These are phyloP conservation scores for Colletotrichum australisinense DNA, from an alignment of 2,329 filamentous ascomycete species.

Conservation along the genomic window DNA sequence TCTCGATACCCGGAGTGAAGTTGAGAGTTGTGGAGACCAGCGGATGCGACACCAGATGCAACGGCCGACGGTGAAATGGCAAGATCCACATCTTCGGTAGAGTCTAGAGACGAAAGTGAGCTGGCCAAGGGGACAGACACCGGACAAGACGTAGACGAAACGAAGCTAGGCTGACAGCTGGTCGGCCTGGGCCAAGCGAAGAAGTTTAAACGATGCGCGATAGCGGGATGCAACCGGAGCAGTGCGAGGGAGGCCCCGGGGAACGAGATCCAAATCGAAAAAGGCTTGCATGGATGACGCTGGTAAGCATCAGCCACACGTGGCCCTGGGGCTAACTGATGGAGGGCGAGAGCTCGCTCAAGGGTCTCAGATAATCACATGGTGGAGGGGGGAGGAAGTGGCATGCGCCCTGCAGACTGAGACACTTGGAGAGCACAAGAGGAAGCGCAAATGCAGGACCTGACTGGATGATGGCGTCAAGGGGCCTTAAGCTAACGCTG, in stretches of 20 bases:
- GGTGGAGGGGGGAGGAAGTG: not conserved
- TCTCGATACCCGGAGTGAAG: not conserved
- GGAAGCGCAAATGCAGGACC: not conserved
- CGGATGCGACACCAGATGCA: not conserved
- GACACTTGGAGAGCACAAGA: conserved; percentile 1
- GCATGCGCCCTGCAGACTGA: conserved; percentile 24
- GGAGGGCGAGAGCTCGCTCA: not conserved
- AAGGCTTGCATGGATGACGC: not conserved
- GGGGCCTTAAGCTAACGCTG: not conserved
- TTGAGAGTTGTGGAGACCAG: too few species aligned
- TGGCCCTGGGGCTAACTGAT: not conserved
- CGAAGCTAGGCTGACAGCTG: conserved; percentile 24
- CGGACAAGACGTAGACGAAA: conserved; percentile 29
- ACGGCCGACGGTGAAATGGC: not conserved
- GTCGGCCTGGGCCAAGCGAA: conserved; percentile 1
- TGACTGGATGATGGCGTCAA: not conserved
- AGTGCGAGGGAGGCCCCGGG: conserved; percentile 1
- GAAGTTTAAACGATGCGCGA: conserved; percentile 20
- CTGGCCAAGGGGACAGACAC: conserved; percentile 25
- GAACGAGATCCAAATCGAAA: not conserved
- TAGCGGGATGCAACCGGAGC: conserved; percentile 9
- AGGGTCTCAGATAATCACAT: conserved; percentile 31
- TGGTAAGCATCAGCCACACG: conserved; percentile 18
- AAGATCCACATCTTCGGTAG: not conserved
- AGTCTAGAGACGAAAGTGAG: not conserved